Percentiles rank a stretch among this genome's conserved stretches.
These are phyloP conservation scores for Pseudogymnoascus sp. DNA, from an alignment of 2,329 filamentous ascomycete genomes.

Conservation along the genomic window DNA sequence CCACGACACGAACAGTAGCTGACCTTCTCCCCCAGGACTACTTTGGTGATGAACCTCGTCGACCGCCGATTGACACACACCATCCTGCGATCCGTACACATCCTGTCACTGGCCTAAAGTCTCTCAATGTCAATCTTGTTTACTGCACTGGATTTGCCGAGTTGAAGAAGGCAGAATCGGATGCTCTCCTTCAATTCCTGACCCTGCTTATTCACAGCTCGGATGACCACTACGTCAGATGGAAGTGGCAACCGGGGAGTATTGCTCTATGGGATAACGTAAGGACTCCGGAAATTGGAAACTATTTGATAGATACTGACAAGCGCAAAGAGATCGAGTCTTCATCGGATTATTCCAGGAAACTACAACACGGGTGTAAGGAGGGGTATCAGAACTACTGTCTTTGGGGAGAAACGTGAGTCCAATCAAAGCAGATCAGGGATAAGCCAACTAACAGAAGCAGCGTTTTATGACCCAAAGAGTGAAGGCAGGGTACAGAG, in stretches of 20 bases:
- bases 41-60: slow-evolving; percentile 19
- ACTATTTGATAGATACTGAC: slow-evolving; percentile 9
- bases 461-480: slow-evolving; percentile 21
- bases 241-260: slow-evolving; percentile 22
- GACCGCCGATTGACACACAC: slow-evolving; percentile 24
- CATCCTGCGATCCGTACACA: slow-evolving; percentile 26
- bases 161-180: slow-evolving; percentile 21
- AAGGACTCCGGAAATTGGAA: background rate
- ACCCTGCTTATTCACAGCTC: slow-evolving; percentile 19
- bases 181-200: slow-evolving; percentile 20
- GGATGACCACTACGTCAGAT: slow-evolving; percentile 23
- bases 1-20: slow-evolving; percentile 8
- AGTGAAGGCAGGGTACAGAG: slow-evolving; percentile 19
- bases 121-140: slow-evolving; percentile 20
- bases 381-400: slow-evolving; percentile 20
- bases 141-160: slow-evolving; percentile 21
- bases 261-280: slow-evolving; percentile 24
- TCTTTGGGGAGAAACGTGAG: slow-evolving; percentile 24
- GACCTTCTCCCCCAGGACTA: slow-evolving; percentile 14
- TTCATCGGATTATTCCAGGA: slow-evolving; percentile 22
- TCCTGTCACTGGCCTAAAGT: slow-evolving; percentile 22
- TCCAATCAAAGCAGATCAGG: background rate
- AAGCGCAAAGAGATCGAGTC: slow-evolving; percentile 14
- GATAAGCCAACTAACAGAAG: background rate
- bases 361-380: slow-evolving; percentile 16